These are phyloP conservation scores for Calonectria pseudoreteaudii DNA, from an alignment of 2,329 filamentous ascomycete genomes.

Conservation along the genomic window DNA sequence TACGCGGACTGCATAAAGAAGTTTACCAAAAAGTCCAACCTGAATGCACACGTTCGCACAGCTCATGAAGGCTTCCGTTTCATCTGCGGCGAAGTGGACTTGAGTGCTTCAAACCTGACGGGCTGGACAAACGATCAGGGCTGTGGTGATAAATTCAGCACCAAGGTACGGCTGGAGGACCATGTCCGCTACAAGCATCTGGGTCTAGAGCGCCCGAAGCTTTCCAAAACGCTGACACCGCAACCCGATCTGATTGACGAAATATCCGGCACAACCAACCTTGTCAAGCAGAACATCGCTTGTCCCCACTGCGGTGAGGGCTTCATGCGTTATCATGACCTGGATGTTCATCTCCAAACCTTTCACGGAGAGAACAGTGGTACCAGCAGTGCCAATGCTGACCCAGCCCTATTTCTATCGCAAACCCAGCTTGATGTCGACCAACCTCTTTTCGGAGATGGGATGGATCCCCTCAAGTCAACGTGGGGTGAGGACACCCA, in stretches of 20 bases:
- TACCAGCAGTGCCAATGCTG: slow-evolving; percentile 14
- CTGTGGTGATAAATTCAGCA: slow-evolving; percentile 81
- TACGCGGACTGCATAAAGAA: slow-evolving; percentile 76
- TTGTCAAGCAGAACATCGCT: slow-evolving; percentile 55
- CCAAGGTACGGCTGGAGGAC: slow-evolving; percentile 83
- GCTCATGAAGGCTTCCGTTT: slow-evolving; percentile 83
- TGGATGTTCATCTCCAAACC: slow-evolving; percentile 59
- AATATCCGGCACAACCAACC: slow-evolving; percentile 55
- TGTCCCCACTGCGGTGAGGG: slow-evolving; percentile 60
- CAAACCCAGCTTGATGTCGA: slow-evolving; percentile 34
- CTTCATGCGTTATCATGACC: slow-evolving; percentile 64
- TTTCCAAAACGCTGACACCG: slow-evolving; percentile 35
- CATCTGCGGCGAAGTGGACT: slow-evolving; percentile 79
- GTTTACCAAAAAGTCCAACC: slow-evolving; percentile 87
- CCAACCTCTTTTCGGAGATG: slow-evolving; percentile 36
- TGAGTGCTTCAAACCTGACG: slow-evolving; percentile 67
- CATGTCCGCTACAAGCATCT: slow-evolving; percentile 88
- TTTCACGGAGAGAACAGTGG: slow-evolving; percentile 31
- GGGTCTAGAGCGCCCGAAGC: slow-evolving; percentile 61
- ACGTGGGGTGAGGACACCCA: slow-evolving; percentile 40
- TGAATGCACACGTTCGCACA: slow-evolving; percentile 81
- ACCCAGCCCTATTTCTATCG: slow-evolving; percentile 40
- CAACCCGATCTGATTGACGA: slow-evolving; percentile 54
- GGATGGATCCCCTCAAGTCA: slow-evolving; percentile 25
- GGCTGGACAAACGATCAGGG: slow-evolving; percentile 75